A percentile compares a stretch with the other conserved stretches of the same genome.
Conservation (phyloP, 169 alveolate species). For the Plasmodium knowlesi region DNA sequence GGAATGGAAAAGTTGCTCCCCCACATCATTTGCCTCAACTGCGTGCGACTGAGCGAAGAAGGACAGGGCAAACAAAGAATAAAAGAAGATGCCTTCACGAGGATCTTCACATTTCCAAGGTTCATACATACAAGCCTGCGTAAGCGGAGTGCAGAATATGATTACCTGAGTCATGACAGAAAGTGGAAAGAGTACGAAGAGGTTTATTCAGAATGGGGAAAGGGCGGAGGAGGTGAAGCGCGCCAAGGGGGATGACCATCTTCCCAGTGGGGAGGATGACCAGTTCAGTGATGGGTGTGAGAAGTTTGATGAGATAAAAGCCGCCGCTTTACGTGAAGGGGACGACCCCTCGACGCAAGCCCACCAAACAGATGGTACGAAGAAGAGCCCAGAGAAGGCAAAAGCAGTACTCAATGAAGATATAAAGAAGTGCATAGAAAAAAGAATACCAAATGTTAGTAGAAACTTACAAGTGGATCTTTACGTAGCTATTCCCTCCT, state of each 20-base stretch:
- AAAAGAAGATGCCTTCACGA: neutral
- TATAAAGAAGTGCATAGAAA: conserved; percentile 3
- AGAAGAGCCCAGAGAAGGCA: neutral
- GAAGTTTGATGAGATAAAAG: neutral
- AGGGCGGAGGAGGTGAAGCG: neutral
- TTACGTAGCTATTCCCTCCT: conserved; percentile 56
- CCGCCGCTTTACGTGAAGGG: neutral
- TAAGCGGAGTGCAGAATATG: neutral
- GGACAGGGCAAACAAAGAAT: neutral
- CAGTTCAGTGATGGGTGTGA: neutral
- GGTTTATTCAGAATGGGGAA: neutral
- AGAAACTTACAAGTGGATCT: conserved; percentile 49
- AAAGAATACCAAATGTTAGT: conserved; percentile 60
- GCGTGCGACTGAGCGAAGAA: neutral
- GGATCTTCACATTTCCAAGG: neutral
- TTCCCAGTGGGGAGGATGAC: neutral
- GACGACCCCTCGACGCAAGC: too few species aligned
- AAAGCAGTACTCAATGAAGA: conserved; percentile 5
- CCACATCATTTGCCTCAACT: neutral
- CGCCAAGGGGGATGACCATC: neutral
- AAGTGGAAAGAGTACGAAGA: conserved; percentile 2
- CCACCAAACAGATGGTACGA: neutral
- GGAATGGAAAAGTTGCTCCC: neutral
- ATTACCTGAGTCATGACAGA: neutral
- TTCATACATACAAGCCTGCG: neutral